Evolutionary conservation across 2,329 filamentous ascomycete genomes (phyloP).

Genomic region (Cercospora canescens): DNA sequence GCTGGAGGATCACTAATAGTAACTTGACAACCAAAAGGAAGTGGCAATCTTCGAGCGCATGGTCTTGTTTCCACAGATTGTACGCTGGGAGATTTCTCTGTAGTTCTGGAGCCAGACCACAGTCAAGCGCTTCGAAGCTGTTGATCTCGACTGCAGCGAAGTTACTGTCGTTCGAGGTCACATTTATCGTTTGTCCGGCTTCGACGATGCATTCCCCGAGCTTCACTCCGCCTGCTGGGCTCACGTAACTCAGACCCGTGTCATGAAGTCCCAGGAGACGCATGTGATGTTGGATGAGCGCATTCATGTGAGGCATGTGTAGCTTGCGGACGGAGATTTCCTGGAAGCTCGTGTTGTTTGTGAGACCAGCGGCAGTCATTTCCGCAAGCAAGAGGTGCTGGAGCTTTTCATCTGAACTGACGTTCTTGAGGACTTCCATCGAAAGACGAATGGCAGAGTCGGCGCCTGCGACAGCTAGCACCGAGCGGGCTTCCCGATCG

Average conservation of each 20-base stretch:
- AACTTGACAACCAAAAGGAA: slow-evolving; percentile 10
- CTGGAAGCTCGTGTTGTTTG: slow-evolving; percentile 11
- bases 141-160: background rate
- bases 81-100: slow-evolving; percentile 13
- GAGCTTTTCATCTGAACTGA: slow-evolving; percentile 19
- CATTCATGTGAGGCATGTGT: slow-evolving; percentile 19
- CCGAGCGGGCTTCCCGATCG: slow-evolving; percentile 17
- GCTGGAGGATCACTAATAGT: background rate
- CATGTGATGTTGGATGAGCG: slow-evolving; percentile 18
- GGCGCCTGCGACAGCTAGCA: slow-evolving; percentile 20
- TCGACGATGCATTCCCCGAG: background rate
- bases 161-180: background rate
- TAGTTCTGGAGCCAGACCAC: slow-evolving; percentile 1
- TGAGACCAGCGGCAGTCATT: slow-evolving; percentile 6
- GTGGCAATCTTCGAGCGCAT: slow-evolving; percentile 7
- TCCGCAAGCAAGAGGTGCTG: slow-evolving; percentile 21
- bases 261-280: slow-evolving; percentile 13
- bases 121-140: slow-evolving; percentile 8
- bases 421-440: slow-evolving; percentile 16
- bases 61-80: slow-evolving; percentile 9
- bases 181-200: background rate
- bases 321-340: slow-evolving; percentile 11
- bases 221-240: background rate
- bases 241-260: slow-evolving; percentile 13
- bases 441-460: slow-evolving; percentile 21